These are phyloP conservation scores for Tetraselmis chui DNA, from an alignment of 139 green algal genomes.

Conservation along the genomic window DNA sequence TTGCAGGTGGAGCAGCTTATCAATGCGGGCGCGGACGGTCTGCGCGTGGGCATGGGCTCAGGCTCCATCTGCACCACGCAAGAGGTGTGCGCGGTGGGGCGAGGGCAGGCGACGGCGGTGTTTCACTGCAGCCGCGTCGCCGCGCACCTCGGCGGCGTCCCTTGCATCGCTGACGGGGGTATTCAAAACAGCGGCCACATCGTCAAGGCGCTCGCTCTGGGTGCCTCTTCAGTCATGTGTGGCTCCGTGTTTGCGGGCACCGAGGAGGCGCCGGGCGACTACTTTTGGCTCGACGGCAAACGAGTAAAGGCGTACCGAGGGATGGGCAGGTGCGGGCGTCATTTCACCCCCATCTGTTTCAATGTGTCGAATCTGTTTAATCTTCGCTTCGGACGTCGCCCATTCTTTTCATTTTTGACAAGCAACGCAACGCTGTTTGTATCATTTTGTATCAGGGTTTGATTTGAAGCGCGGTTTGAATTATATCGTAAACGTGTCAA, in stretches of 20 bases:
- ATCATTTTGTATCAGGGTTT: too few species aligned
- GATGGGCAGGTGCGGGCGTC: slow-evolving; percentile 52
- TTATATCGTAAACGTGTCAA: too few species aligned
- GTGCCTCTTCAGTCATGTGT: slow-evolving; percentile 93
- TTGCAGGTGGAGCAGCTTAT: slow-evolving; percentile 54
- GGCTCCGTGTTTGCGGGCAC: slow-evolving; percentile 93
- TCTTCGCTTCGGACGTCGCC: too few species aligned
- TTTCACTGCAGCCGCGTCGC: slow-evolving; percentile 72
- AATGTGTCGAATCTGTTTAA: too few species aligned
- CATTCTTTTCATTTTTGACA: too few species aligned
- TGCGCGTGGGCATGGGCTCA: slow-evolving; percentile 94
- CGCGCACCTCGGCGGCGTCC: slow-evolving; percentile 52
- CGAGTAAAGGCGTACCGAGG: slow-evolving; percentile 93
- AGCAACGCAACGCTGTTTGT: too few species aligned
- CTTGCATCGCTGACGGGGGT: slow-evolving; percentile 93
- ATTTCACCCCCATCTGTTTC: too few species aligned
- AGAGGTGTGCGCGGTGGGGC: slow-evolving; percentile 90
- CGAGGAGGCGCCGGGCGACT: slow-evolving; percentile 76
- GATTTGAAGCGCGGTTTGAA: too few species aligned
- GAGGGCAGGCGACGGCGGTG: slow-evolving; percentile 93
- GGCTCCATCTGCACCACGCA: slow-evolving; percentile 99
- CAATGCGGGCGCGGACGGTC: slow-evolving; percentile 80
- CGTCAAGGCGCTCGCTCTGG: slow-evolving; percentile 90
- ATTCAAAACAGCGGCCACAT: slow-evolving; percentile 96
- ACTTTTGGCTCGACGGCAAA: slow-evolving; percentile 53